Conservation (phyloP, 306 rosid genomes). For the Dalbergia oliveri region DNA sequence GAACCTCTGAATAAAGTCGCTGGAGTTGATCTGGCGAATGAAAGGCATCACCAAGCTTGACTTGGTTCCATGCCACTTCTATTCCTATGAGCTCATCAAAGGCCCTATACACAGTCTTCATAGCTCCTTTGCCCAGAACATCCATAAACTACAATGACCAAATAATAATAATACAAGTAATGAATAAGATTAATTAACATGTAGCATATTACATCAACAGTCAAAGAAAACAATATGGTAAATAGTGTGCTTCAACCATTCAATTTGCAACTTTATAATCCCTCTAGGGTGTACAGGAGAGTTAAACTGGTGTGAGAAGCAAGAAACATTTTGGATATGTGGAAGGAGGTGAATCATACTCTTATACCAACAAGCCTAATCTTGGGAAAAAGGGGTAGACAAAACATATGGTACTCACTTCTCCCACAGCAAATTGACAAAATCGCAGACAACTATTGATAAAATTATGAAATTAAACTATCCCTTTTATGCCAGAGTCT, state of each 20-base stretch:
- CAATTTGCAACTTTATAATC: not conserved
- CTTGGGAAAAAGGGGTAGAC: no score
- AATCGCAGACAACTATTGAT: not conserved
- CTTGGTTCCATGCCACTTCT: conserved; percentile 98
- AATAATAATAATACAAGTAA: not conserved
- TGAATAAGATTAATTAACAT: not conserved
- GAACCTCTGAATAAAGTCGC: conserved; percentile 88
- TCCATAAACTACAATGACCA: conserved; percentile 67
- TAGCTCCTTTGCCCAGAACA: conserved; percentile 86
- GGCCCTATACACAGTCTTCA: conserved; percentile 82
- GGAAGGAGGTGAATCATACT: not conserved
- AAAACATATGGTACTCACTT: not conserved
- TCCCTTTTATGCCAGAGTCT: not conserved
- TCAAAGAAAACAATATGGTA: not conserved
- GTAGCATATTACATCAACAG: not conserved
- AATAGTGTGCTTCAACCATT: not conserved
- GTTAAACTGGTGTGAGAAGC: conserved; percentile 11
- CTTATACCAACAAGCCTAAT: no score
- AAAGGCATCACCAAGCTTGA: conserved; percentile 72
- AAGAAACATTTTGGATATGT: not conserved
- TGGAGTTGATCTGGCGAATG: conserved; percentile 79
- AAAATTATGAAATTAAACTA: not conserved
- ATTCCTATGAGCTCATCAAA: conserved; percentile 80
- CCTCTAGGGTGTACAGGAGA: not conserved
- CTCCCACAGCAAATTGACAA: not conserved